phyloP scores from a whole-genome alignment of 176 grass and related monocot genomes.

The Pontederia paniculata region DNA sequence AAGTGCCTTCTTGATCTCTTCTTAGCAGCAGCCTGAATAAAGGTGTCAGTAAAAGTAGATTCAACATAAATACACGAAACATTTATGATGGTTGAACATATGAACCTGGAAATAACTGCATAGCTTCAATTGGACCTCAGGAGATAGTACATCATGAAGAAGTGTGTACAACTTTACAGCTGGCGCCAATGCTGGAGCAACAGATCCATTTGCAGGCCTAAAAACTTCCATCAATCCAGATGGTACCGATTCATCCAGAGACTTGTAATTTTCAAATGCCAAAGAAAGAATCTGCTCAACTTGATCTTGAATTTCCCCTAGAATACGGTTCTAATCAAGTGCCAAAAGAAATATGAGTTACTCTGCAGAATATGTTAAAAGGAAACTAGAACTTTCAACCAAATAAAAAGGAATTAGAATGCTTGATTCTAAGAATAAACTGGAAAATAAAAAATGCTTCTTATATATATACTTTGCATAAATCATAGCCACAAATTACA shows the following conservation, averaged over 20 bases:
- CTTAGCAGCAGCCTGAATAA: constrained; percentile 64
- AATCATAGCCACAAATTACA: no score
- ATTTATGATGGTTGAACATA: no score
- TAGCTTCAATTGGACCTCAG: constrained; percentile 85
- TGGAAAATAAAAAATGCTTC: no score
- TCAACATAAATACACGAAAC: no score
- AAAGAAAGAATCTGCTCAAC: constrained; percentile 71
- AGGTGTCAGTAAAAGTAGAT: no score
- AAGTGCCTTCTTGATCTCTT: constrained; percentile 70
- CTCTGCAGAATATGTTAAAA: neutral
- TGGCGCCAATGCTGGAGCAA: constrained; percentile 60
- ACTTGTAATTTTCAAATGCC: constrained; percentile 97
- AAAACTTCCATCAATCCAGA: constrained; percentile 78
- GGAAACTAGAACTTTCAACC: constrained; percentile 2
- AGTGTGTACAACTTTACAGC: constrained; percentile 89
- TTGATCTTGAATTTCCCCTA: constrained; percentile 88
- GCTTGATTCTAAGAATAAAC: no score
- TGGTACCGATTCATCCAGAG: constrained; percentile 59
- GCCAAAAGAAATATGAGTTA: neutral
- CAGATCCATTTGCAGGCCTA: constrained; percentile 58
- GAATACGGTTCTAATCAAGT: constrained; percentile 73
- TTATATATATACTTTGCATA: no score
- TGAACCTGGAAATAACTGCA: constrained; percentile 95
- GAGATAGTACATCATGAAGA: constrained; percentile 88
- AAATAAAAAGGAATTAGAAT: no score